Conservation (phyloP, 1,284 basidiomycete species). For the Trametes versicolor region DNA sequence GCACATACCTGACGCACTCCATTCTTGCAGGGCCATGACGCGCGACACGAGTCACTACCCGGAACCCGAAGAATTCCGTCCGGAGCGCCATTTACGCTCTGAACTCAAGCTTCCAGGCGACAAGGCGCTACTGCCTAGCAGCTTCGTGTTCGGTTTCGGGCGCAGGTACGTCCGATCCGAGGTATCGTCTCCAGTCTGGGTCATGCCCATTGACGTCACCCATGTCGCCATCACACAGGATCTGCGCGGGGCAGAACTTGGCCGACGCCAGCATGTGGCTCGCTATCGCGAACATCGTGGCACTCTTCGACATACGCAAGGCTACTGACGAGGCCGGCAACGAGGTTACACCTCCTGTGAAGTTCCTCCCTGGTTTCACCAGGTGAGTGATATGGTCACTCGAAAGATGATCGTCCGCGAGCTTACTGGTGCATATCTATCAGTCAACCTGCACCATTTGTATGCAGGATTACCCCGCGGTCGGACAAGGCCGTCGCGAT, state of each 20-base stretch:
- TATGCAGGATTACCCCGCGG: conserved; percentile 9
- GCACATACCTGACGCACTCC: not conserved
- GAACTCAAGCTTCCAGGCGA: conserved; percentile 15
- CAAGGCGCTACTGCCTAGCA: conserved; percentile 16
- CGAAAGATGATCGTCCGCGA: no score
- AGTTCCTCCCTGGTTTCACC: not conserved
- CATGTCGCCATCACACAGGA: not conserved
- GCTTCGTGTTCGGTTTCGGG: conserved; percentile 31
- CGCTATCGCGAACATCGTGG: conserved; percentile 10
- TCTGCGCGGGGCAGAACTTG: conserved; percentile 14
- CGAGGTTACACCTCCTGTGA: not conserved
- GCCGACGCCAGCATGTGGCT: conserved; percentile 16
- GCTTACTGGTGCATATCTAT: not conserved
- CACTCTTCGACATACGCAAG: conserved; percentile 6
- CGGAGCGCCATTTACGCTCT: conserved; percentile 36
- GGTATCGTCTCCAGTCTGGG: not conserved
- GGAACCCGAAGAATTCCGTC: conserved; percentile 18
- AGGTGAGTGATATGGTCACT: not conserved
- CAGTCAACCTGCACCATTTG: conserved; percentile 19
- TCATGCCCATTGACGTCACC: not conserved
- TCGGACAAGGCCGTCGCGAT: conserved; percentile 5
- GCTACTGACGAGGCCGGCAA: conserved; percentile 1
- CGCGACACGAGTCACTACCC: conserved; percentile 36
- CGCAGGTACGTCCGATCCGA: conserved; percentile 43
- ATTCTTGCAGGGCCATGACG: conserved; percentile 40